Evolutionary conservation across 2,329 filamentous ascomycete genomes (phyloP), one percentile per base, ranked within the genome.

Genomic region (Pseudofabraea citricarpa): DNA sequence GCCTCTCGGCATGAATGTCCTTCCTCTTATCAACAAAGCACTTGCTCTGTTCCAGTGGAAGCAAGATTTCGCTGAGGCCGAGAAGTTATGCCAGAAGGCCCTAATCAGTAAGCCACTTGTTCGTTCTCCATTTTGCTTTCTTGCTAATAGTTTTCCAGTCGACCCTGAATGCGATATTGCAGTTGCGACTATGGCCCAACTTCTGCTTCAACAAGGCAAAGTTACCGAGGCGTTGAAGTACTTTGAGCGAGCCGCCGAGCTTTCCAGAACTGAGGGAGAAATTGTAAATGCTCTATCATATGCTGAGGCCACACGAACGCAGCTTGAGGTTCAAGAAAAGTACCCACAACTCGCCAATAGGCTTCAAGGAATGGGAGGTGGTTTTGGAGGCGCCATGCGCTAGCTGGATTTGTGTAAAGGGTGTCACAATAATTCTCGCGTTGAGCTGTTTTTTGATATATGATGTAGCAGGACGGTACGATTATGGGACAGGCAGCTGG

Each of bases 91-190:
- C 76, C 84, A 96, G 69, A 96, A 95, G 75, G 93, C 93, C 22
- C 75, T 98, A 40, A 95, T 96, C 60, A 94, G 90, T 95, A 77
- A 74, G 87, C 76, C 12, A 20, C 22, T n/a, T 9, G 33, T 35
- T n/a, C n/a, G n/a, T 36, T 15, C 36, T 36, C 43, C 36, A 1
- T 24, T 7, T 42, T 31, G 26, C 10, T 12, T 5, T 8, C 23
- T 36, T n/a, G n/a, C n/a, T n/a, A n/a, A n/a, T n/a, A n/a, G n/a
- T n/a, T n/a, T n/a, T n/a, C n/a, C 56, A 95, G 90, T 98, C 64
- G 93, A 98, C 60, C 93, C 93, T 20, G 93, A 98, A 66, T 98
- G 93, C 64, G 93, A 98, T 60, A 98, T 98, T 61, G 93, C 93
- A 32, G 93, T 98, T 32, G 93, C 93, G 41, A 98, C 93, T 43